Base-by-base conservation (phyloP, 2,329 filamentous ascomycete genomes). In the Drechmeria coniospora region DNA sequence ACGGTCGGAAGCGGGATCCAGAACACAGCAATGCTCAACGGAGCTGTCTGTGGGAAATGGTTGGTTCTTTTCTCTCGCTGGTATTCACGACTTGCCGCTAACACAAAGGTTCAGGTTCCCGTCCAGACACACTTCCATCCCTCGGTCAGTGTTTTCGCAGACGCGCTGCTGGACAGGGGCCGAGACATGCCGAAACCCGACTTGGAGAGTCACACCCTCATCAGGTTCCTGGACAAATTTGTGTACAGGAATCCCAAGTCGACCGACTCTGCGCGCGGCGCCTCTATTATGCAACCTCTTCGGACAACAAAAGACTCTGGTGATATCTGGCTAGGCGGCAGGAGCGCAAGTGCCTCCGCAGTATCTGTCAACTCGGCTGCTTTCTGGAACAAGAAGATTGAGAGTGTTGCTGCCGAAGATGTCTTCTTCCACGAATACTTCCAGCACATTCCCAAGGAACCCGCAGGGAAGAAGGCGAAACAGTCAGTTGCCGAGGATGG, bases 371-470 rank as follows among this genome's bases (percentile, higher is more conserved):
- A 98, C 54, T 78, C 78, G 1, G 79, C 92, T 36, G 63, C 72
- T 3, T 98, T 98, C 63, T 93, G 84, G 82, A 77, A 76, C 44
- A 83, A 82, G 68, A 86, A 83, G 57, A 65, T 69, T n/a, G 76
- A 83, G 37, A 76, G 95, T 29, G 78, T 98, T 24, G 75, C 79
- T 3, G 82, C 75, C 1, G 86, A 98, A 39, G 90, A 98, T 48
- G 80, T 84, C 21, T 98, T 98, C 70, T 98, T 98, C 70, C 90
- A 98, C 53, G 76, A 83, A 39, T 98, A 98, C 68, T 98, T 98
- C 56, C 76, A 72, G 34, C 70, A 76, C 35, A 56, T 80, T 30
- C 73, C 74, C 36, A 83, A 74, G 52, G 57, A 64, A 27, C 49
- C 50, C 31, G n/a, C n/a, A n/a, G n/a, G n/a, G n/a, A 68, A 77